Percentiles rank a stretch among this genome's conserved stretches.
Conservation (phyloP, 441 rosid species). For the Rhodomyrtus psidioides region DNA sequence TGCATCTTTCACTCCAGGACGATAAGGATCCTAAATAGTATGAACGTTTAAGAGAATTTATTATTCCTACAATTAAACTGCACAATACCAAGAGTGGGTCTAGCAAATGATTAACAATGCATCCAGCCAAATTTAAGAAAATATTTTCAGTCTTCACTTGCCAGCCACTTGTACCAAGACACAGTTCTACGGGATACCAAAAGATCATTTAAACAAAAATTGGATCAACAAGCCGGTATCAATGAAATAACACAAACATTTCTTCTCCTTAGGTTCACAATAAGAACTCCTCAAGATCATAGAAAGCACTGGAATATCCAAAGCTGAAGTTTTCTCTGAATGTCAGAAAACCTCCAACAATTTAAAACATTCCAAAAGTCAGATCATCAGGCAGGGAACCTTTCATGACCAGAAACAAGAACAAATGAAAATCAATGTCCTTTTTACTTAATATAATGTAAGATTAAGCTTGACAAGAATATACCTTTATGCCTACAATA, state of each 20-base stretch:
- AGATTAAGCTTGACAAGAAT: background rate
- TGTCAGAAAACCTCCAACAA: background rate
- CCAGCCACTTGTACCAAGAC: background rate
- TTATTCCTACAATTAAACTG: rapidly evolving
- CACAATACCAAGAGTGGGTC: background rate
- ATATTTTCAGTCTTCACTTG: background rate
- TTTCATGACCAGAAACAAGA: background rate
- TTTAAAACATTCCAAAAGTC: background rate
- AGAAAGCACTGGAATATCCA: background rate
- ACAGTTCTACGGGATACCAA: background rate
- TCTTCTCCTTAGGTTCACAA: background rate
- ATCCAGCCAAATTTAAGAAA: rapidly evolving
- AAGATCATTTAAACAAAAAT: background rate
- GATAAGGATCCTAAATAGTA: conserved; percentile 82
- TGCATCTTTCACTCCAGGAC: conserved; percentile 74
- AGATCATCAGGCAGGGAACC: background rate
- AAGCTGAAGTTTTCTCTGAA: background rate
- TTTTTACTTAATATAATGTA: background rate
- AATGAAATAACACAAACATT: background rate
- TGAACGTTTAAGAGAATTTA: background rate
- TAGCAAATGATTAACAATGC: background rate
- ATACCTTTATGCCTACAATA: conserved; percentile 87
- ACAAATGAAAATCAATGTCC: background rate
- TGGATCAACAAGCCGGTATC: background rate
- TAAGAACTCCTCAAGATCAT: background rate